Evolutionary conservation across 2,329 filamentous ascomycete species (phyloP).

Genomic region (Cordyceps farinosa): DNA sequence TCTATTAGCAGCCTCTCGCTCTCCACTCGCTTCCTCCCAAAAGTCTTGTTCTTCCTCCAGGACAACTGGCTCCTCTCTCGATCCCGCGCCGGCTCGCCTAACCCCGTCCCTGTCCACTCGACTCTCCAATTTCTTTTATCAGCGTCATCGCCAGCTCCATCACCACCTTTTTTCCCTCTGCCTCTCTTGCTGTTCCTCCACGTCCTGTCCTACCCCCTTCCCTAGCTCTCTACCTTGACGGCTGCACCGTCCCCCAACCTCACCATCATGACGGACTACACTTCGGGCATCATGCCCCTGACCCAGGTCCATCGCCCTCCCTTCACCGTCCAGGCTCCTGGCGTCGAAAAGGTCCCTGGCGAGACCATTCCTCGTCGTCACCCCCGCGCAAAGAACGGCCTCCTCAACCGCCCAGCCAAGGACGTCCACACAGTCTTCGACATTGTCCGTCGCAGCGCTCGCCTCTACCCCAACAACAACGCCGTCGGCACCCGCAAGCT

Average conservation of each 20-base stretch:
- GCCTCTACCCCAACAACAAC: constrained; percentile 57
- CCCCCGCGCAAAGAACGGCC: constrained; percentile 64
- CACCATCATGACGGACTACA: constrained; percentile 36
- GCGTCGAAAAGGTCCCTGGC: constrained; percentile 65
- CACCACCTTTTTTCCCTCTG: not conserved
- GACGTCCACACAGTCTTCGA: constrained; percentile 76
- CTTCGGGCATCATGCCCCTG: constrained; percentile 46
- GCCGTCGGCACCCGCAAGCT: constrained; percentile 70
- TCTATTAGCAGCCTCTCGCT: not conserved
- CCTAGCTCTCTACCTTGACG: not conserved
- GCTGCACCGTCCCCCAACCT: not conserved
- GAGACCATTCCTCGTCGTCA: constrained; percentile 83
- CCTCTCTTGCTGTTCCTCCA: not conserved
- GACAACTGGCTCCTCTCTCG: not conserved
- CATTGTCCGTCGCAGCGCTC: constrained; percentile 67
- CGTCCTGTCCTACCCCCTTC: not conserved
- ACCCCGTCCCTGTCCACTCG: constrained; percentile 11
- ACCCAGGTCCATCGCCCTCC: constrained; percentile 65
- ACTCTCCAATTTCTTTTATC: constrained; percentile 16
- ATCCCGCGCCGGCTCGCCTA: constrained; percentile 14
- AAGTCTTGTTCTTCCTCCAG: constrained; percentile 3
- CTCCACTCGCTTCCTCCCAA: not conserved
- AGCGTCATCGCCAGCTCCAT: constrained; percentile 18
- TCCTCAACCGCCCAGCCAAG: constrained; percentile 62
- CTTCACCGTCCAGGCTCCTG: constrained; percentile 70